phyloP scores from a whole-genome alignment of 2,329 filamentous ascomycete species.

The Basipetospora sp. region DNA sequence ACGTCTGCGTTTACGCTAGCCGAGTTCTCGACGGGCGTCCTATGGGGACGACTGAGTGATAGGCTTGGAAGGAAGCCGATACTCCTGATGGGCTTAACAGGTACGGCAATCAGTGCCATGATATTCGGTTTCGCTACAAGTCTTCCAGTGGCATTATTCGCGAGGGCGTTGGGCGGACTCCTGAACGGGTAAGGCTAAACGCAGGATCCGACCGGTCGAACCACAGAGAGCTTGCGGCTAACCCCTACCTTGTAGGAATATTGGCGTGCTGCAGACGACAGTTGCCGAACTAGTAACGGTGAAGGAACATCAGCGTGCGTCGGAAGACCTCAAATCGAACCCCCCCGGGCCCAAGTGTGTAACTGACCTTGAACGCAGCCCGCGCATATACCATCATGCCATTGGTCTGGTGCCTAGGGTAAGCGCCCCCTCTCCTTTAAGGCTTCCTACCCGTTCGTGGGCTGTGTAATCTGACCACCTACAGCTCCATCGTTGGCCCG shows the following conservation, averaged over 20 bases:
- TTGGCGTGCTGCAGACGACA: conserved; percentile 87
- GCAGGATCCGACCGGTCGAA: no score
- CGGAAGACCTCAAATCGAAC: neutral
- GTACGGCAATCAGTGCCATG: conserved; percentile 84
- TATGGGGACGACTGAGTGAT: conserved; percentile 90
- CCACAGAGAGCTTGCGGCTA: conserved; percentile 8
- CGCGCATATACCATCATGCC: conserved; percentile 96
- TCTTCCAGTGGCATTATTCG: conserved; percentile 68
- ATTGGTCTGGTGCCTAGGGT: conserved; percentile 92
- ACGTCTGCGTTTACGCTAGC: conserved; percentile 92
- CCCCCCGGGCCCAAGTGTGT: no score
- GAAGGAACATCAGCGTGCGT: conserved; percentile 79
- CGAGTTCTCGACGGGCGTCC: conserved; percentile 80
- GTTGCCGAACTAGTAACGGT: conserved; percentile 85
- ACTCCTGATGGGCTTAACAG: conserved; percentile 72
- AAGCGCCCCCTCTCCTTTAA: conserved; percentile 18
- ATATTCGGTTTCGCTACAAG: conserved; percentile 81
- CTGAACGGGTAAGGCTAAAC: conserved; percentile 83
- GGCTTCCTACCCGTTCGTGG: neutral
- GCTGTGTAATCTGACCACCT: conserved; percentile 15
- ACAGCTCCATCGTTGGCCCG: conserved; percentile 76
- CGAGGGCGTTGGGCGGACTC: conserved; percentile 75
- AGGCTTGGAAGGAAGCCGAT: conserved; percentile 85
- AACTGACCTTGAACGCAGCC: conserved; percentile 30
- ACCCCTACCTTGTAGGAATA: conserved; percentile 46